phyloP scores from a whole-genome alignment of 208 protist genomes.

The Phytomonas sp. region DNA sequence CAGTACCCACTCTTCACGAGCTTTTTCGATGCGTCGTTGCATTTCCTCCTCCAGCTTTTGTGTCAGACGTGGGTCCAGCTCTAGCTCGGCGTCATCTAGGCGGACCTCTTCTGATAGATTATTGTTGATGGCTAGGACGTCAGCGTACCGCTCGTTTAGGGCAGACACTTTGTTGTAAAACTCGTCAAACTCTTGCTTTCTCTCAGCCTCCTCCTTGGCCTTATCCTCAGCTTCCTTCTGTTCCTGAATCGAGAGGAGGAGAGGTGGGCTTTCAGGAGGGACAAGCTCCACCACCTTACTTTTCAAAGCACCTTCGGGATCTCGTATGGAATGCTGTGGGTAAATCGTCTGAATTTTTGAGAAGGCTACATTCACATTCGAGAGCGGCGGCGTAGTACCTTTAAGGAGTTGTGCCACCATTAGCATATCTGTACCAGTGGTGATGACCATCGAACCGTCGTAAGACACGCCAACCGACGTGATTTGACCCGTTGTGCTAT shows the following conservation, averaged over 20 bases:
- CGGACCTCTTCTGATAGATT: constrained; percentile 27
- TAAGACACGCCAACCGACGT: constrained; percentile 64
- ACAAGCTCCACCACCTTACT: not conserved
- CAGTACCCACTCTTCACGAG: constrained; percentile 65
- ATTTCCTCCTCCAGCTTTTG: constrained; percentile 63
- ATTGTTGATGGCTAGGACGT: constrained; percentile 71
- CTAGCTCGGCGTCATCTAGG: constrained; percentile 57
- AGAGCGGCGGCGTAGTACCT: constrained; percentile 14
- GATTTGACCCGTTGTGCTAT: constrained; percentile 52
- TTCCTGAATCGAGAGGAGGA: constrained; percentile 80
- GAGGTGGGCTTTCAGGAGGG: not conserved
- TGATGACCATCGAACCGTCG: constrained; percentile 83
- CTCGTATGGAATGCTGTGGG: not conserved
- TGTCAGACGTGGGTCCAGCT: constrained; percentile 82
- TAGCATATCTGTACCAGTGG: constrained; percentile 84
- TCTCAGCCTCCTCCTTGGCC: constrained; percentile 38
- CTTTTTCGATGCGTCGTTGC: constrained; percentile 52
- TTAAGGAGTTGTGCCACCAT: constrained; percentile 72
- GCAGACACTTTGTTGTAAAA: constrained; percentile 50
- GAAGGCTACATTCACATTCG: not conserved
- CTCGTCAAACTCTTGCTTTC: constrained; percentile 69
- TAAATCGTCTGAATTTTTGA: not conserved
- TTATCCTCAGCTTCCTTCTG: constrained; percentile 90
- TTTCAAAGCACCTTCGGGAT: not conserved
- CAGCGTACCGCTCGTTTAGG: constrained; percentile 52